phyloP scores from a whole-genome alignment of 108 stramenopile species.

The Cafeteria roenbergensis region DNA sequence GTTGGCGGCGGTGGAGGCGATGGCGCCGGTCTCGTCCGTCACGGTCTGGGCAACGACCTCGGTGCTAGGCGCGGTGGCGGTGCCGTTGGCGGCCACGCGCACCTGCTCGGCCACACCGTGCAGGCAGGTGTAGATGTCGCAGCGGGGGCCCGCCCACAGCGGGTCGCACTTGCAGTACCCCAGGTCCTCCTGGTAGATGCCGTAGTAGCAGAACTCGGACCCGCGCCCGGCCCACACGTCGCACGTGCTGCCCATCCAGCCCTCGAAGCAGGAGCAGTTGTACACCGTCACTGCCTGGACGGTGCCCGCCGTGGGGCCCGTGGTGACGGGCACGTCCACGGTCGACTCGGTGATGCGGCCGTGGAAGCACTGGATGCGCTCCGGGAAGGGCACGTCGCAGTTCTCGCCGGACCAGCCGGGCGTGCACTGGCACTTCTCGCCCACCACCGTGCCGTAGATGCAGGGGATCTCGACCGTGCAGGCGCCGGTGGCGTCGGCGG shows the following conservation, averaged over 20 bases:
- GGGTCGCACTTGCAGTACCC: neutral
- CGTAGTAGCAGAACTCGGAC: neutral
- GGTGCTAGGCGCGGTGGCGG: too few species aligned
- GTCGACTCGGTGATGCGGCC: neutral
- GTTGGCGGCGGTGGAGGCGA: neutral
- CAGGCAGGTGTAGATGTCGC: neutral
- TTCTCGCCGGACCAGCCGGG: neutral
- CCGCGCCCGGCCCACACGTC: neutral
- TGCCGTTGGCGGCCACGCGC: too few species aligned
- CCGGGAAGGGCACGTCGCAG: neutral
- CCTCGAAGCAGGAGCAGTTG: neutral
- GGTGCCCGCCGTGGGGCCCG: too few species aligned
- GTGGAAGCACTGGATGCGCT: slow-evolving; percentile 4
- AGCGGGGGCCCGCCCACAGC: neutral
- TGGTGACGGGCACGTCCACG: neutral
- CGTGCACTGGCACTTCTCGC: neutral
- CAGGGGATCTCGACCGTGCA: neutral
- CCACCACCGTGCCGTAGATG: neutral
- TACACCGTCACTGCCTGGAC: neutral
- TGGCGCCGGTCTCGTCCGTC: neutral
- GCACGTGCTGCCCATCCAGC: neutral
- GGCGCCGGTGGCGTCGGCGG: neutral
- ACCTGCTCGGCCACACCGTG: neutral
- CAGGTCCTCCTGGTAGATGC: neutral
- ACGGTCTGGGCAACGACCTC: neutral